Conservation (phyloP, 352 stramenopile species). For the Aphanomyces invadans region DNA sequence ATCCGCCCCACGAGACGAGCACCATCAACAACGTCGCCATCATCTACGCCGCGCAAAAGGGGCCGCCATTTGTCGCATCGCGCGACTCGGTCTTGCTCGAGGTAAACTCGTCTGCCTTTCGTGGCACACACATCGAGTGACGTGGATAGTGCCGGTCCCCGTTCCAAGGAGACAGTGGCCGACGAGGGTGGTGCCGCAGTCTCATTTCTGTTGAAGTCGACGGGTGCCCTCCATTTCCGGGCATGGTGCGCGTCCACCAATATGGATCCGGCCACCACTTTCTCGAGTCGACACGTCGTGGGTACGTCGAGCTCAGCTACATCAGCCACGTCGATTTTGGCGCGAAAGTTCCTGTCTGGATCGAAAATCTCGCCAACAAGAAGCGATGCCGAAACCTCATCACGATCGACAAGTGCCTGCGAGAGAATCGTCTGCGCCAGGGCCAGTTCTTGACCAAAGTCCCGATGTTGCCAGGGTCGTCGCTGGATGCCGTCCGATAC, state of each 20-base stretch:
- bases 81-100: not conserved
- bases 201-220: not conserved
- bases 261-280: not conserved
- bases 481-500: not conserved
- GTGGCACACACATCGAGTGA: no score
- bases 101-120: no score
- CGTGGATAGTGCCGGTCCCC: not conserved
- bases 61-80: not conserved
- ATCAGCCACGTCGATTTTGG: not conserved
- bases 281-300: not conserved
- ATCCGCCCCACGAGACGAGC: not conserved
- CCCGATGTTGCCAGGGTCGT: not conserved
- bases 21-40: not conserved
- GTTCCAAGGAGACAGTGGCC: not conserved
- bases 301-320: not conserved
- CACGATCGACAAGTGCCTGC: not conserved
- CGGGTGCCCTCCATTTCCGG: not conserved
- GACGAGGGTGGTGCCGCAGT: not conserved
- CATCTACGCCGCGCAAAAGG: not conserved
- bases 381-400: not conserved
- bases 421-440: not conserved
- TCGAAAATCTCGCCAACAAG: not conserved
- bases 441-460: not conserved
- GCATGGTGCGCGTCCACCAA: not conserved
- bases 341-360: not conserved